Conservation (phyloP, 768 basidiomycete genomes). For the Royoungia palumana region DNA sequence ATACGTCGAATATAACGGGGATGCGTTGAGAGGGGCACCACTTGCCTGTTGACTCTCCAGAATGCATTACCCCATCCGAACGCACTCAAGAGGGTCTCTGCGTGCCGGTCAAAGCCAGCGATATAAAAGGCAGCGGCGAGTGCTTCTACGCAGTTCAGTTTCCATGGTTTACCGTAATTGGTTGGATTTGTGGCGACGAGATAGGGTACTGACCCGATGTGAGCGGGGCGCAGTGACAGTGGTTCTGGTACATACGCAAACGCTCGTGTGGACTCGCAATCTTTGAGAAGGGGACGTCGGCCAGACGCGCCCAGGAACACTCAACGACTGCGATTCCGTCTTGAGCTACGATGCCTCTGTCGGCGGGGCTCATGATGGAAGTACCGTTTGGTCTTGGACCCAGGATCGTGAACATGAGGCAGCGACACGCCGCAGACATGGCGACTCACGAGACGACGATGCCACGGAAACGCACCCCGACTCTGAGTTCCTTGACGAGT, state of each 20-base stretch:
- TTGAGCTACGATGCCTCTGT: conserved; percentile 71
- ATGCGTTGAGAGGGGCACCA: neutral
- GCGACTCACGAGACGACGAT: conserved; percentile 85
- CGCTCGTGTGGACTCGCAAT: conserved; percentile 93
- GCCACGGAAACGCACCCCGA: conserved; percentile 86
- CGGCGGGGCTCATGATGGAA: conserved; percentile 74
- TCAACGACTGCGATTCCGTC: conserved; percentile 95
- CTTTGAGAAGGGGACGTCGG: conserved; percentile 92
- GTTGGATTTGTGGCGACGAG: conserved; percentile 94
- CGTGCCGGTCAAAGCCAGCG: conserved; percentile 79
- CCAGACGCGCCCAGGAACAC: conserved; percentile 95
- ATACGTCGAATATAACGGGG: neutral
- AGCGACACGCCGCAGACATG: neutral
- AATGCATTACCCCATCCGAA: conserved; percentile 95
- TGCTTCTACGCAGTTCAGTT: conserved; percentile 91
- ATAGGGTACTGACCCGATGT: conserved; percentile 71
- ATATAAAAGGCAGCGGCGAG: conserved; percentile 95
- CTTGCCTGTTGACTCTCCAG: conserved; percentile 76
- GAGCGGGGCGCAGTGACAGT: neutral
- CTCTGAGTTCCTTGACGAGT: conserved; percentile 75
- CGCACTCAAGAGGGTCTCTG: conserved; percentile 68
- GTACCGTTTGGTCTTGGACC: conserved; percentile 74
- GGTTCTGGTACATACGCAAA: conserved; percentile 75
- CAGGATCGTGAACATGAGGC: neutral
- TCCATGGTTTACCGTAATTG: conserved; percentile 98